Percentiles rank a stretch among this genome's conserved stretches.
Evolutionary conservation across 2,329 filamentous ascomycete genomes (phyloP).

Genomic region (Pseudogymnoascus sp.): DNA sequence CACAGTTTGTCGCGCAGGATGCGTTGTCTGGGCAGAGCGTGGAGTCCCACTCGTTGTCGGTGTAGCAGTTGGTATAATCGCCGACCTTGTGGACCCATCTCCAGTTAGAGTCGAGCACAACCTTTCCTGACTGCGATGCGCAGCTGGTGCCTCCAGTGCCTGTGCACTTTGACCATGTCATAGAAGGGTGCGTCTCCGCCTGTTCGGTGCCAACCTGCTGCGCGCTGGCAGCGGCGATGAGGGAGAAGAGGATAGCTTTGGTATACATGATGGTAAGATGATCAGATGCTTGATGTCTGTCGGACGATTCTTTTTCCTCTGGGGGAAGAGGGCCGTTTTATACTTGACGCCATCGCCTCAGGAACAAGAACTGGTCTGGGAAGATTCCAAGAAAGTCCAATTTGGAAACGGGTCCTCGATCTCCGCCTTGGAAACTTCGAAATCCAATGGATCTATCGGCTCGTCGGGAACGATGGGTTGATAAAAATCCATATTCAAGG

Average conservation of each 20-base stretch:
- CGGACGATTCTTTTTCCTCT: neutral
- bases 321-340: neutral
- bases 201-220: slow-evolving; percentile 42
- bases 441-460: neutral
- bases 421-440: neutral
- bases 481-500: neutral
- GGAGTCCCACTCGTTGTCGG: slow-evolving; percentile 37
- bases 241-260: slow-evolving; percentile 20
- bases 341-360: neutral
- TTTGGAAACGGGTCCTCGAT: neutral
- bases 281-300: slow-evolving; percentile 1
- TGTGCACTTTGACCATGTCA: slow-evolving; percentile 47
- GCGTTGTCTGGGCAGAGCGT: slow-evolving; percentile 37
- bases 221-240: slow-evolving; percentile 37
- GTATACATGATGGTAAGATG: slow-evolving; percentile 3
- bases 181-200: slow-evolving; percentile 43
- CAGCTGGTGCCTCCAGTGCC: slow-evolving; percentile 32
- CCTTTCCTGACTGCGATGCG: slow-evolving; percentile 39
- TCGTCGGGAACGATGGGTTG: neutral
- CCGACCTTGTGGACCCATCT: slow-evolving; percentile 46
- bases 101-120: slow-evolving; percentile 52
- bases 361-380: neutral
- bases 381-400: neutral
- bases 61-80: slow-evolving; percentile 36
- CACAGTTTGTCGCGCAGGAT: slow-evolving; percentile 43